Percentiles rank a stretch among this genome's conserved stretches.
Conservation (phyloP, 75 land plant genomes). For the Picea glauca region DNA sequence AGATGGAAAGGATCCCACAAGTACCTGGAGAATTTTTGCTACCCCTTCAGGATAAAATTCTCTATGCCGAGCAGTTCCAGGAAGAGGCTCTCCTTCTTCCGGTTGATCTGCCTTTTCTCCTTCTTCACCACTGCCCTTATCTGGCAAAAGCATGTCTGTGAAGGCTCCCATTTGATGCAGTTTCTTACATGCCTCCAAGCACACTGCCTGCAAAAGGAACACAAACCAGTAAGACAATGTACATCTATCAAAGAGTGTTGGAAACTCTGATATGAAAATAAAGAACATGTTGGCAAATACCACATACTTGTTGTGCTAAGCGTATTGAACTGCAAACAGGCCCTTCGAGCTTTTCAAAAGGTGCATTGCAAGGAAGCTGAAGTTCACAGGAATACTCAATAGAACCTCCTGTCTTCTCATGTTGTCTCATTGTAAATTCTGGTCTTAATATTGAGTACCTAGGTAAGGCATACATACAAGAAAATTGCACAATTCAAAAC, state of each 20-base stretch:
- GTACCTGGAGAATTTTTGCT: conserved; percentile 75
- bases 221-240: not conserved
- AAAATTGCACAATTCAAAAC: not conserved
- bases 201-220: conserved; percentile 66
- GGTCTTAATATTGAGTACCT: conserved; percentile 97
- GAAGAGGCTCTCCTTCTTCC: conserved; percentile 93
- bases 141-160: conserved; percentile 98
- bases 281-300: not conserved
- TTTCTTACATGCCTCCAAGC: conserved; percentile 98
- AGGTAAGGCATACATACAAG: conserved; percentile 6
- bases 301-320: conserved; percentile 85
- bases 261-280: not conserved
- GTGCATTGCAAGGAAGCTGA: conserved; percentile 99
- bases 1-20: not conserved
- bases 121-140: conserved; percentile 85
- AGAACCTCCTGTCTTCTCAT: conserved; percentile 80
- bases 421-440: conserved; percentile 79
- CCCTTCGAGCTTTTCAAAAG: conserved; percentile 92
- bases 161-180: conserved; percentile 99
- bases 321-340: conserved; percentile 85
- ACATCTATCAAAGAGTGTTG: not conserved
- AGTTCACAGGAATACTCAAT: conserved; percentile 91
- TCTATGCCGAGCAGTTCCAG: conserved; percentile 97
- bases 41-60: conserved; percentile 99
- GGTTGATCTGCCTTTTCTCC: conserved; percentile 64